phyloP scores from a whole-genome alignment of 768 basidiomycete species.

The Pisolithus marmoratus region DNA sequence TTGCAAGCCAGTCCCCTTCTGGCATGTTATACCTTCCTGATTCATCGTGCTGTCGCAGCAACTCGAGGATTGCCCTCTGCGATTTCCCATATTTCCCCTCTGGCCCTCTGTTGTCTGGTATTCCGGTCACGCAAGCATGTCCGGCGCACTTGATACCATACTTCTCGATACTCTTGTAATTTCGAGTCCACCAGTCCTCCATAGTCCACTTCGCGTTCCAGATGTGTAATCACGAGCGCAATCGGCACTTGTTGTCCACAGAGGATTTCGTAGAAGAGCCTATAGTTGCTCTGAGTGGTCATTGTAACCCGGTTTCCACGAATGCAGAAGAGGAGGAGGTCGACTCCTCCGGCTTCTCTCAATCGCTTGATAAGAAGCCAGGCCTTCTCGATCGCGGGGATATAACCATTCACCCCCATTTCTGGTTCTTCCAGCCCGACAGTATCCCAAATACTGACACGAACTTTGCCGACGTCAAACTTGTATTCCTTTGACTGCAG shows the following conservation, averaged over 20 bases:
- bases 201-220: conserved; percentile 31
- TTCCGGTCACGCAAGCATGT: conserved; percentile 33
- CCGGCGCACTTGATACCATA: conserved; percentile 22
- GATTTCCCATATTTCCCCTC: conserved; percentile 23
- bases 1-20: conserved; percentile 17
- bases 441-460: conserved; percentile 29
- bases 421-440: conserved; percentile 30
- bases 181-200: conserved; percentile 32
- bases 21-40: conserved; percentile 22
- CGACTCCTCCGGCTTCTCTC: conserved; percentile 27
- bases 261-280: conserved; percentile 37
- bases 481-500: conserved; percentile 26
- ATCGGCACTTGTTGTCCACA: conserved; percentile 30
- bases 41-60: conserved; percentile 12
- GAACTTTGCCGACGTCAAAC: conserved; percentile 12
- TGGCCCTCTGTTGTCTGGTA: conserved; percentile 13
- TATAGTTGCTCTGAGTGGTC: conserved; percentile 34
- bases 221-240: conserved; percentile 32
- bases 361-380: conserved; percentile 30
- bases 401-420: conserved; percentile 19
- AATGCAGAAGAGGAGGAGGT: conserved; percentile 38
- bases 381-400: conserved; percentile 27
- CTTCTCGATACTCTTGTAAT: conserved; percentile 15
- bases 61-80: conserved; percentile 6
- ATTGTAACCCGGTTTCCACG: conserved; percentile 37